Evolutionary conservation across 1,284 basidiomycete genomes (phyloP).

Genomic region (Cutaneotrichosporon sp.): DNA sequence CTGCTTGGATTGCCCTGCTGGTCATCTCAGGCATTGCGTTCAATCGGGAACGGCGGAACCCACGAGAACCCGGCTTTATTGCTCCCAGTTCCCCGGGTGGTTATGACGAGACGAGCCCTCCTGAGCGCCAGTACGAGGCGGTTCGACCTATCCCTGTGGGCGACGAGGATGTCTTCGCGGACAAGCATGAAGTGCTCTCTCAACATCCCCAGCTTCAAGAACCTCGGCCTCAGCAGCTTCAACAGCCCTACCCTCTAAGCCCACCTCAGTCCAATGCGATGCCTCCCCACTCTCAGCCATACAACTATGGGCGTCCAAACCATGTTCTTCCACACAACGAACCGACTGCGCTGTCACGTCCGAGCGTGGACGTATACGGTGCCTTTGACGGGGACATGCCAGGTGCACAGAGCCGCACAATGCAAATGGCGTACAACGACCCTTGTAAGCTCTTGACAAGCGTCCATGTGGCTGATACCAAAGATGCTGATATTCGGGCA

Average conservation of each 20-base stretch:
- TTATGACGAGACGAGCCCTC: neutral
- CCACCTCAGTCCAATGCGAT: conserved; percentile 33
- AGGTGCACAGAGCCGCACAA: conserved; percentile 61
- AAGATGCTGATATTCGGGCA: conserved; percentile 37
- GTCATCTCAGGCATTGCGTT: conserved; percentile 32
- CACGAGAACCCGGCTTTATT: conserved; percentile 35
- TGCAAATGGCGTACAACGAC: conserved; percentile 52
- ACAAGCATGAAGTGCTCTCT: conserved; percentile 28
- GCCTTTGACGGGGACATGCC: conserved; percentile 60
- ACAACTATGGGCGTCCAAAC: conserved; percentile 24
- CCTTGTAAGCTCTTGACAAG: conserved; percentile 52
- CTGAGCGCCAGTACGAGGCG: conserved; percentile 9
- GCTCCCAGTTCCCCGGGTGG: conserved; percentile 20
- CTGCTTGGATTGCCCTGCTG: conserved; percentile 31
- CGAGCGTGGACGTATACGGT: conserved; percentile 76
- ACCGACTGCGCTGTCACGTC: conserved; percentile 48
- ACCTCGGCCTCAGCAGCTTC: conserved; percentile 20
- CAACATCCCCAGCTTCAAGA: neutral
- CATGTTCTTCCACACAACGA: conserved; percentile 28
- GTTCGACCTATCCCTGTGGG: conserved; percentile 22
- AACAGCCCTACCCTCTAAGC: conserved; percentile 9
- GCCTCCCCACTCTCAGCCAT: conserved; percentile 19
- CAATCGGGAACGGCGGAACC: conserved; percentile 28
- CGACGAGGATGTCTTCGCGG: conserved; percentile 31
- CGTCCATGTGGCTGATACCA: neutral